Evolutionary conservation across 768 basidiomycete species (phyloP).

Genomic region (Aureoboletus auriporus): DNA sequence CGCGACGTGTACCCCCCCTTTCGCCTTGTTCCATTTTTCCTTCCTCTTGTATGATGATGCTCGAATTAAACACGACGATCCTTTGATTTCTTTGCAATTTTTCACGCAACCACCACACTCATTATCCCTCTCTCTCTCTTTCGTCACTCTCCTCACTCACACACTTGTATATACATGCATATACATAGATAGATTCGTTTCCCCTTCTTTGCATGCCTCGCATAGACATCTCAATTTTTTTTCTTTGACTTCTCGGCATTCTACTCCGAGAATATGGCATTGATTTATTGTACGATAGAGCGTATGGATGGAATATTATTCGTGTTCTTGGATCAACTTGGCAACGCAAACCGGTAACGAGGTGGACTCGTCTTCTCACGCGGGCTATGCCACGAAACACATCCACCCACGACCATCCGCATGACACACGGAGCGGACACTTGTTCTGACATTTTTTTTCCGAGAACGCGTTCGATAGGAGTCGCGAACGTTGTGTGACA

Average conservation of each 20-base stretch:
- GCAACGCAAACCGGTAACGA: slow-evolving; percentile 14
- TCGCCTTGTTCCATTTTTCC: too few species aligned
- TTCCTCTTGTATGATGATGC: slow-evolving; percentile 12
- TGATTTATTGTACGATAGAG: slow-evolving; percentile 36
- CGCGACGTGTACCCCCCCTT: slow-evolving; percentile 13
- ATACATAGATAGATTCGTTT: slow-evolving; percentile 33
- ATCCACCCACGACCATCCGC: neutral
- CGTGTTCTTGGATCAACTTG: slow-evolving; percentile 21
- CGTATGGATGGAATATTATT: slow-evolving; percentile 33
- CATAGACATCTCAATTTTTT: slow-evolving; percentile 25
- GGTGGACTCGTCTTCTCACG: neutral
- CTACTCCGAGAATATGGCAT: slow-evolving; percentile 28
- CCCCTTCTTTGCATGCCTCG: slow-evolving; percentile 22
- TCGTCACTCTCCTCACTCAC: slow-evolving; percentile 21
- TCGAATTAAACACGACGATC: slow-evolving; percentile 10
- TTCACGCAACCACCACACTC: slow-evolving; percentile 25
- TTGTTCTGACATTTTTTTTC: too few species aligned
- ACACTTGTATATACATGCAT: slow-evolving; percentile 35
- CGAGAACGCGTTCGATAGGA: too few species aligned
- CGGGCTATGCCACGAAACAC: neutral
- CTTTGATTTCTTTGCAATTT: slow-evolving; percentile 3
- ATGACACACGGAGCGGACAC: neutral
- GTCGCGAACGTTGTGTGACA: too few species aligned
- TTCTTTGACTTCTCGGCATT: slow-evolving; percentile 4
- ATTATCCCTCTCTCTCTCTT: slow-evolving; percentile 12